Evolutionary conservation across 139 green algal genomes (phyloP).

Genomic region (Coelastrella sp.): DNA sequence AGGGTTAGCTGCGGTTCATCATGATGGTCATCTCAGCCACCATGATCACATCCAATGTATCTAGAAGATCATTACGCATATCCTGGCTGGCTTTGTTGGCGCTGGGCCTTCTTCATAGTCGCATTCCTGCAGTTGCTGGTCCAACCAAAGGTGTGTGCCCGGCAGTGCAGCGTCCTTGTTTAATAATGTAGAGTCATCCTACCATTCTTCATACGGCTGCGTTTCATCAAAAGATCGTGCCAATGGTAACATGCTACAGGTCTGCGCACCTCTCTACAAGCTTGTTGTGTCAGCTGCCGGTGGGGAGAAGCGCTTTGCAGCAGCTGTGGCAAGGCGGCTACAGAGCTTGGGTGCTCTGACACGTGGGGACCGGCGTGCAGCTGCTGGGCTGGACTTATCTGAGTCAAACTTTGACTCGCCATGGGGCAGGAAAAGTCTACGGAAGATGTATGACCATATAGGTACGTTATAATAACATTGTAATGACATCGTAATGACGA

Average conservation of each 20-base stretch:
- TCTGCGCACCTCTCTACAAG: slow-evolving; percentile 57
- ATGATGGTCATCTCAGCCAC: neutral
- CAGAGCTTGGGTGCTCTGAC: slow-evolving; percentile 93
- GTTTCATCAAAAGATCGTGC: neutral
- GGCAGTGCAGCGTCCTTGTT: too few relatives aligned
- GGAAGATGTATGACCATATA: slow-evolving; percentile 62
- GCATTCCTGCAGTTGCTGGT: too few relatives aligned
- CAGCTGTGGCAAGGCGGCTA: slow-evolving; percentile 88
- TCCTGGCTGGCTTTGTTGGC: too few relatives aligned
- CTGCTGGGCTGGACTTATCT: slow-evolving; percentile 76
- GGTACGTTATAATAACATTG: neutral
- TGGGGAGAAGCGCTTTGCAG: slow-evolving; percentile 91
- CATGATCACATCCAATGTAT: neutral
- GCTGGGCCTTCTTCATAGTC: too few relatives aligned
- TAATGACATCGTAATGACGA: too few relatives aligned
- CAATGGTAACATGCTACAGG: neutral
- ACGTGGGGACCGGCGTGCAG: slow-evolving; percentile 88
- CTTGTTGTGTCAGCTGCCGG: slow-evolving; percentile 86
- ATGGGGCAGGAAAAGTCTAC: slow-evolving; percentile 67
- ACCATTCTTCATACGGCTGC: too few relatives aligned
- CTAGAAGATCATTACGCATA: too few relatives aligned
- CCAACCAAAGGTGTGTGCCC: too few relatives aligned
- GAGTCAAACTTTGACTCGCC: slow-evolving; percentile 84
- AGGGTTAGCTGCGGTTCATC: too few relatives aligned
- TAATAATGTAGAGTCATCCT: too few relatives aligned